Conservation (phyloP, 164 flowering plant genomes). For the Vitis cinerea region DNA sequence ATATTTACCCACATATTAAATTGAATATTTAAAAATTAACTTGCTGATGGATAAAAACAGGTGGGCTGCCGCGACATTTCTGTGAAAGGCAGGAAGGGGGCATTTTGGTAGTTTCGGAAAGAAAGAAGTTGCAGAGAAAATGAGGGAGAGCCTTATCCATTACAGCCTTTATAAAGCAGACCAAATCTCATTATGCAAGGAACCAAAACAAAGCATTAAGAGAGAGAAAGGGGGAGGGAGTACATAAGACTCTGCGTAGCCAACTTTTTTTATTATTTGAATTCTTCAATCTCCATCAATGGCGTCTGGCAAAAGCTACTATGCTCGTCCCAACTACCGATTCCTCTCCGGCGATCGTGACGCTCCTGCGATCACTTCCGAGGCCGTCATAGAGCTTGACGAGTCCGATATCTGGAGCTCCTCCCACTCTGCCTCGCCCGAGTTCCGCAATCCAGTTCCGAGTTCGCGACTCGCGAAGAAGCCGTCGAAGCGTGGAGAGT, state of each 20-base stretch:
- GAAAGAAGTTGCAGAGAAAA: slow-evolving; percentile 8
- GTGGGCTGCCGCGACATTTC: slow-evolving; percentile 14
- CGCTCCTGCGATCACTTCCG: slow-evolving; percentile 7
- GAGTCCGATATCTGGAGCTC: slow-evolving; percentile 55
- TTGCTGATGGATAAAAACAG: slow-evolving; percentile 7
- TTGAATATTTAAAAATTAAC: too few relatives aligned
- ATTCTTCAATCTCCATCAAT: slow-evolving; percentile 14
- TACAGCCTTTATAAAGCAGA: slow-evolving; percentile 29
- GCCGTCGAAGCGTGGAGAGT: slow-evolving; percentile 2
- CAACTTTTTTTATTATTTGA: neutral
- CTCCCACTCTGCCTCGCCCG: slow-evolving; percentile 21
- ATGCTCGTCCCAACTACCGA: slow-evolving; percentile 34
- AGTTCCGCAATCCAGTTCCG: slow-evolving; percentile 21
- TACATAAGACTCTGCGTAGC: neutral
- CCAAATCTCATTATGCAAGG: neutral
- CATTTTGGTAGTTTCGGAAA: slow-evolving; percentile 10
- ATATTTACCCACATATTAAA: too few relatives aligned
- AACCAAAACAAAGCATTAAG: neutral
- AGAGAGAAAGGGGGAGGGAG: neutral
- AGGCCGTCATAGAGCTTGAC: slow-evolving; percentile 41
- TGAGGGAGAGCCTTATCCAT: slow-evolving; percentile 30
- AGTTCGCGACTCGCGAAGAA: slow-evolving; percentile 20
- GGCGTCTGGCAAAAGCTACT: slow-evolving; percentile 46
- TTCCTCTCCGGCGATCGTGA: slow-evolving; percentile 32
- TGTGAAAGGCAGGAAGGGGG: neutral